Percentiles rank a stretch among this genome's conserved stretches.
Conservation (phyloP, 306 rosid genomes). For the Cicer arietinum region DNA sequence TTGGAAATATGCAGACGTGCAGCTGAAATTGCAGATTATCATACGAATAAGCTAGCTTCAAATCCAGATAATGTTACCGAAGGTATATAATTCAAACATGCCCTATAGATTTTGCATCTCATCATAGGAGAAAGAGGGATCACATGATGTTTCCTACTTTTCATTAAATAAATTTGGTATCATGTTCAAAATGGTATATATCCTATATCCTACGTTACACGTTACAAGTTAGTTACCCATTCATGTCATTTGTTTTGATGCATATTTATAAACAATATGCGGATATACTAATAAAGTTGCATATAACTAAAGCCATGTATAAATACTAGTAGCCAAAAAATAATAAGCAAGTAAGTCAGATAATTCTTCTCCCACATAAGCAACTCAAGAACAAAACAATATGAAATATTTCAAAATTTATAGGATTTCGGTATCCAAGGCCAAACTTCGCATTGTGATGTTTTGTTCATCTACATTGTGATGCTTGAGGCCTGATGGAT, state of each 20-base stretch:
- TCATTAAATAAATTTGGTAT: slow-evolving; percentile 25
- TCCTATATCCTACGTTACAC: not conserved
- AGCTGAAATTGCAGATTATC: slow-evolving; percentile 89
- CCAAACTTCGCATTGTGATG: not conserved
- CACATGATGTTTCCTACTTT: slow-evolving; percentile 17
- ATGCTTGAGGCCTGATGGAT: not conserved
- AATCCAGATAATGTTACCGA: slow-evolving; percentile 47
- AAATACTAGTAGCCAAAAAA: not conserved
- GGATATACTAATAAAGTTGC: not conserved
- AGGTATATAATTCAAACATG: slow-evolving; percentile 61
- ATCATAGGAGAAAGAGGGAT: slow-evolving; percentile 22
- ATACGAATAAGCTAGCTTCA: slow-evolving; percentile 55
- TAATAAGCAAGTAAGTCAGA: not conserved
- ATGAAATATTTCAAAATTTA: not conserved
- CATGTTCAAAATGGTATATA: slow-evolving; percentile 10
- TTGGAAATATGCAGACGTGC: slow-evolving; percentile 94
- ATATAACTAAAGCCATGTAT: too few species aligned
- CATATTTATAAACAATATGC: not conserved
- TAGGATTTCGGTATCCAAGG: not conserved
- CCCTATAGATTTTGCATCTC: slow-evolving; percentile 18
- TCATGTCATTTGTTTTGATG: slow-evolving; percentile 8
- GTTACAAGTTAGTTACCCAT: not conserved
- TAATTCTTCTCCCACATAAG: not conserved
- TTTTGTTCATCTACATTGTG: slow-evolving; percentile 3
- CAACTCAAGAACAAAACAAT: not conserved